Conservation (phyloP, 768 basidiomycete species). For the Leucosporidium yakuticum region DNA sequence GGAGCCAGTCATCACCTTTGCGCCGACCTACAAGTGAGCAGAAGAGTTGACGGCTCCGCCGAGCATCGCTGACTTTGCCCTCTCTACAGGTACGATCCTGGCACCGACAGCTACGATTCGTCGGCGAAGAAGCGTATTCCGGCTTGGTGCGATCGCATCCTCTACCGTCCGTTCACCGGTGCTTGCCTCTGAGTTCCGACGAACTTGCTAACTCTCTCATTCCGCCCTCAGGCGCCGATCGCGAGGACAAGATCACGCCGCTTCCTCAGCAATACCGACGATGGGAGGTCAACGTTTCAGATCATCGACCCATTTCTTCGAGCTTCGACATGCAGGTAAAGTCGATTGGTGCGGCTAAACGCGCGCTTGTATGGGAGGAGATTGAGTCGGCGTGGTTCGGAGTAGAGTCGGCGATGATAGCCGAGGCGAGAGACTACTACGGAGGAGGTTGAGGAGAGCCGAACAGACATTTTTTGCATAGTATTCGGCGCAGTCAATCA, state of each 20-base stretch:
- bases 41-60: neutral
- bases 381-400: constrained; percentile 50
- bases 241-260: constrained; percentile 53
- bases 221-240: constrained; percentile 14
- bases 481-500: no score
- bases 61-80: neutral
- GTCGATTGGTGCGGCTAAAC: constrained; percentile 56
- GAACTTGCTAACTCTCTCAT: constrained; percentile 40
- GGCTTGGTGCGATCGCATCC: constrained; percentile 93
- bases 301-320: constrained; percentile 66
- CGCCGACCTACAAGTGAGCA: constrained; percentile 74
- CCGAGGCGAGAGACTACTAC: constrained; percentile 36
- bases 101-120: constrained; percentile 71
- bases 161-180: constrained; percentile 54
- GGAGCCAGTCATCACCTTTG: constrained; percentile 73
- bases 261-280: constrained; percentile 59
- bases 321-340: constrained; percentile 71
- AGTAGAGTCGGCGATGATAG: constrained; percentile 41
- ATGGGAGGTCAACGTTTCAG: constrained; percentile 80
- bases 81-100: constrained; percentile 58
- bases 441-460: neutral
- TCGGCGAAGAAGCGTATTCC: constrained; percentile 83
- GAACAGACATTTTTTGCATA: constrained; percentile 12
- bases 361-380: constrained; percentile 55
- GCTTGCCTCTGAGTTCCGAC: no score